These are phyloP conservation scores for Helianthus annuus DNA, from an alignment of 129 eudicot species.

Conservation along the genomic window DNA sequence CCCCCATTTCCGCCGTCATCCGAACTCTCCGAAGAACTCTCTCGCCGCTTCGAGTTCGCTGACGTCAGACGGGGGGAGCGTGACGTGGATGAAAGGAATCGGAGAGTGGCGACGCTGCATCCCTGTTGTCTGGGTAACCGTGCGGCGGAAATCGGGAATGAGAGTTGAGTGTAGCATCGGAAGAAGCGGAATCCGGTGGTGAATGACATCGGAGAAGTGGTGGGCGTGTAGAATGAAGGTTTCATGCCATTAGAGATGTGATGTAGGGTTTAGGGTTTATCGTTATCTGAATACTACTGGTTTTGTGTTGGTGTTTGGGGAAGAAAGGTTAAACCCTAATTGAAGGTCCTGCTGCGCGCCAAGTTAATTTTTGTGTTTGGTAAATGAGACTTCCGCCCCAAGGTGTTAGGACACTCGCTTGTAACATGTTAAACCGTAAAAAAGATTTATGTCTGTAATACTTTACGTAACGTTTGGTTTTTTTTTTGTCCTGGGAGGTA, in stretches of 20 bases:
- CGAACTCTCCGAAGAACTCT: conserved; percentile 20
- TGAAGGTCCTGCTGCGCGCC: conserved; percentile 36
- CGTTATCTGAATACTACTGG: neutral
- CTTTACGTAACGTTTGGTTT: too few relatives aligned
- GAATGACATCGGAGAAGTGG: conserved; percentile 51
- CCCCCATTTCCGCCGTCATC: conserved; percentile 45
- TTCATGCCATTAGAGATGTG: conserved; percentile 47
- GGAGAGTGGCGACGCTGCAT: conserved; percentile 30
- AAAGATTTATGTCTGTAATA: too few relatives aligned
- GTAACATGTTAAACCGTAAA: too few relatives aligned
- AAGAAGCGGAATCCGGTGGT: conserved; percentile 59
- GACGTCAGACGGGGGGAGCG: conserved; percentile 24
- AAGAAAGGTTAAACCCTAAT: conserved; percentile 37
- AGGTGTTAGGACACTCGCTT: neutral
- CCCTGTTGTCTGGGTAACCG: conserved; percentile 37
- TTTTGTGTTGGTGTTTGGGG: neutral
- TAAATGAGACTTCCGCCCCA: conserved; percentile 16
- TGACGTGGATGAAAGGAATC: conserved; percentile 42
- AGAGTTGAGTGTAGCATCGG: conserved; percentile 44
- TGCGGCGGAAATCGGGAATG: conserved; percentile 30
- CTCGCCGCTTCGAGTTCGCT: conserved; percentile 44
- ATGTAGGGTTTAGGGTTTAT: conserved; percentile 12
- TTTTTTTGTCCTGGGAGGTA: too few relatives aligned
- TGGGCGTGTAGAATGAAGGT: conserved; percentile 5
- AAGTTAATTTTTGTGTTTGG: conserved; percentile 23